Conservation (phyloP, 768 basidiomycete species). For the Hericium alpestre region DNA sequence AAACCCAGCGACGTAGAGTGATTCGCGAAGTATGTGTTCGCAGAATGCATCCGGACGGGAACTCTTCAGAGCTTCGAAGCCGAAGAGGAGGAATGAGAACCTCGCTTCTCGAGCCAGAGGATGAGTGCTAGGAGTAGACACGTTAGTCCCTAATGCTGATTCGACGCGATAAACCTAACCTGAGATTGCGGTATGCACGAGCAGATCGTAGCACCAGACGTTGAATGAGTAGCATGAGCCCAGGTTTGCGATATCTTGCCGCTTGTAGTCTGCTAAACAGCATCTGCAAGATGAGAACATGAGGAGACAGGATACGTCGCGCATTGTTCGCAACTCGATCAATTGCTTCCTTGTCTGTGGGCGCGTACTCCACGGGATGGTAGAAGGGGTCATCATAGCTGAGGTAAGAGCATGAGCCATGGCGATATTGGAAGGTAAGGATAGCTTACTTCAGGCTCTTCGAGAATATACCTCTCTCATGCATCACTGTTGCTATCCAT, state of each 20-base stretch:
- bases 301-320: conserved; percentile 69
- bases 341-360: conserved; percentile 78
- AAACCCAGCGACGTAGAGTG: conserved; percentile 71
- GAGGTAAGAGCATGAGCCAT: conserved; percentile 7
- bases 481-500: conserved; percentile 76
- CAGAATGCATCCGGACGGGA: conserved; percentile 76
- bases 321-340: conserved; percentile 64
- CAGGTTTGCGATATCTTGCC: conserved; percentile 76
- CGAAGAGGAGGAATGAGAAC: conserved; percentile 86
- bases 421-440: background rate
- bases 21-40: conserved; percentile 65
- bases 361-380: conserved; percentile 76
- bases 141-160: background rate
- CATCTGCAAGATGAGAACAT: conserved; percentile 77
- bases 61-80: conserved; percentile 84
- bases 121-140: conserved; percentile 55
- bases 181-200: conserved; percentile 56
- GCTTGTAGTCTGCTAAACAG: conserved; percentile 88
- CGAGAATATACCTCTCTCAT: conserved; percentile 78
- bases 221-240: conserved; percentile 78
- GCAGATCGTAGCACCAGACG: conserved; percentile 78
- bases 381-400: conserved; percentile 87
- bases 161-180: conserved; percentile 32
- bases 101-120: conserved; percentile 83
- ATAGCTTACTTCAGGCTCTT: conserved; percentile 59